These are phyloP conservation scores for Tricholoma sp. DNA, from an alignment of 768 basidiomycete genomes.

Conservation along the genomic window DNA sequence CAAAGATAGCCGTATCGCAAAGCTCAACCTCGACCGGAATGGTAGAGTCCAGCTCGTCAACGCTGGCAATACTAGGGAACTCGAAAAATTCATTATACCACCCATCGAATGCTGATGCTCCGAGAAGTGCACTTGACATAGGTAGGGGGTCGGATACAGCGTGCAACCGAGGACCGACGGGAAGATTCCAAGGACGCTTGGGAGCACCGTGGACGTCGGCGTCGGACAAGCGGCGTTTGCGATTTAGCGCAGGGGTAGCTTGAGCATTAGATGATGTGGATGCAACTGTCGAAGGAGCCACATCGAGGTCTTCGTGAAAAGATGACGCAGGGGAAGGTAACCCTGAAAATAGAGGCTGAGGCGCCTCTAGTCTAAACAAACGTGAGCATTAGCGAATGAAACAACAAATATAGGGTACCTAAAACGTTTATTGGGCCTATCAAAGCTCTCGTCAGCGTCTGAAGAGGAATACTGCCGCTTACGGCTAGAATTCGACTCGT, in stretches of 20 bases:
- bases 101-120: slow-evolving; percentile 23
- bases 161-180: slow-evolving; percentile 15
- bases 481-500: neutral
- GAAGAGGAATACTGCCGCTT: slow-evolving; percentile 12
- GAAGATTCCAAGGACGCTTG: slow-evolving; percentile 24
- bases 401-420: slow-evolving; percentile 6
- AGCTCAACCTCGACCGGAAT: slow-evolving; percentile 28
- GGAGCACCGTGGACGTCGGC: slow-evolving; percentile 12
- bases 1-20: slow-evolving; percentile 21
- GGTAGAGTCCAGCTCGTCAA: slow-evolving; percentile 18
- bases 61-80: slow-evolving; percentile 20
- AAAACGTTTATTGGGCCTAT: slow-evolving; percentile 11
- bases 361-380: neutral
- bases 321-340: slow-evolving; percentile 13
- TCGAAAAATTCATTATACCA: slow-evolving; percentile 31
- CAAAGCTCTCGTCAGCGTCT: neutral
- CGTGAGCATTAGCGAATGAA: neutral
- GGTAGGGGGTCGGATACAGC: slow-evolving; percentile 27
- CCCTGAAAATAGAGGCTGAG: neutral
- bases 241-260: slow-evolving; percentile 8
- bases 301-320: neutral
- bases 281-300: neutral
- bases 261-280: neutral
- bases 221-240: slow-evolving; percentile 36
- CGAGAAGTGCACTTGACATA: slow-evolving; percentile 5